Base-by-base conservation (phyloP, 129 eudicot species). In the Sambucus nigra region DNA sequence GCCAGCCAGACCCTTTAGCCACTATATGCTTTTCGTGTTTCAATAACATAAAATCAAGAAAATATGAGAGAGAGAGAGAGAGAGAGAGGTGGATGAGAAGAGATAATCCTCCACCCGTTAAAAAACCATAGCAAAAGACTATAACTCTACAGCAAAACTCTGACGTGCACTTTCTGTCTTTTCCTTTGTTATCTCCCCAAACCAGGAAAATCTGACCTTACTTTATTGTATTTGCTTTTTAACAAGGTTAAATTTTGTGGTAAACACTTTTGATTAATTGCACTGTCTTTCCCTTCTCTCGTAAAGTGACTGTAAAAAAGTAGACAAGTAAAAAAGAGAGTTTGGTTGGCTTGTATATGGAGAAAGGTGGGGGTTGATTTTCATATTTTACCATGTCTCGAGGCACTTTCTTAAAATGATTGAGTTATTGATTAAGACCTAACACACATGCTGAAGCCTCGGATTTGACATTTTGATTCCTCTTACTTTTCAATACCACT, bases 121-220 rank as follows among this genome's bases (percentile, higher is more conserved):
- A 27, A 21, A 57, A 23, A 45, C 50, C 17, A 54, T 22, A 16
- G 0, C 23, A 14, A 64, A 63, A 47, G 19, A 42, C 47, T 56
- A 54, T 46, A 55, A 47, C 72, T 63, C 65, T 68, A 58, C 55
- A 72, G 75, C 71, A 66, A 45, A n/a, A 76, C 63, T 59, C 79
- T 80, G 82, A 75, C 75, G 69, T 71, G 65, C 80, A 61, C 73
- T 75, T 67, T 80, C 74, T 80, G 87, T 80, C 74, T 74, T 70
- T 69, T 71, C 57, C 50, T 80, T 67, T 68, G 78, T 75, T 80
- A 39, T 55, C 65, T 67, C 42, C 79, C 57, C 55, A 54, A 60
- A 64, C 71, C 58, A 52, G 22, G 57, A 66, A 73, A 64, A 59
- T 62, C 29, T 61, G 18, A 38, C 49, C 57, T 61, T 61, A 60